Conservation (phyloP, 2,329 filamentous ascomycete genomes). For the Aureobasidium sp. region DNA sequence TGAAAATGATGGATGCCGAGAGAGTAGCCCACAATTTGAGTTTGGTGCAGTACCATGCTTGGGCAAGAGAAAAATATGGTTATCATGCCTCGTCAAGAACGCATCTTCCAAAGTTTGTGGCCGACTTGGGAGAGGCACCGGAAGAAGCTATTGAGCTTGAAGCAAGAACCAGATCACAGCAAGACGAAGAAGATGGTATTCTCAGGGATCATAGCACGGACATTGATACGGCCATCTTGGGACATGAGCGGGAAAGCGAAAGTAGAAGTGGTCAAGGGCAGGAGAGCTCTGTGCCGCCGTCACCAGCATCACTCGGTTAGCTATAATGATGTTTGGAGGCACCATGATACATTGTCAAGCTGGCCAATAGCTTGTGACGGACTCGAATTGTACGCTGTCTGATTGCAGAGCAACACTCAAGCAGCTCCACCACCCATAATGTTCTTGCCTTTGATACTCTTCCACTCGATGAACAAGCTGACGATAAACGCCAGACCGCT, state of each 20-base stretch:
- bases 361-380: too few species aligned
- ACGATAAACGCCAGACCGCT: conserved; percentile 47
- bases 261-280: background rate
- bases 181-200: background rate
- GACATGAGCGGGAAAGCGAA: background rate
- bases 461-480: conserved; percentile 52
- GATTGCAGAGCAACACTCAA: background rate
- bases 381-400: too few species aligned
- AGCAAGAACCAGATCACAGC: background rate
- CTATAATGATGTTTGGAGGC: background rate
- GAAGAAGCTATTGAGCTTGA: background rate
- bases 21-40: background rate
- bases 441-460: conserved; percentile 50
- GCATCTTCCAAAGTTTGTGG: background rate
- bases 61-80: background rate
- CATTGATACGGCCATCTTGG: background rate
- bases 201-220: background rate
- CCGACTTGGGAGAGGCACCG: background rate
- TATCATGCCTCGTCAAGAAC: background rate
- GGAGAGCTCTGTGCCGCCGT: background rate
- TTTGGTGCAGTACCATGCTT: background rate
- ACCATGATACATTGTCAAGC: too few species aligned
- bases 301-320: background rate
- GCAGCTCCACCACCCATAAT: conserved; percentile 5
- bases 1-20: background rate